phyloP scores from a whole-genome alignment of 108 stramenopile species.

The Pinguiococcus pyrenoidosus region DNA sequence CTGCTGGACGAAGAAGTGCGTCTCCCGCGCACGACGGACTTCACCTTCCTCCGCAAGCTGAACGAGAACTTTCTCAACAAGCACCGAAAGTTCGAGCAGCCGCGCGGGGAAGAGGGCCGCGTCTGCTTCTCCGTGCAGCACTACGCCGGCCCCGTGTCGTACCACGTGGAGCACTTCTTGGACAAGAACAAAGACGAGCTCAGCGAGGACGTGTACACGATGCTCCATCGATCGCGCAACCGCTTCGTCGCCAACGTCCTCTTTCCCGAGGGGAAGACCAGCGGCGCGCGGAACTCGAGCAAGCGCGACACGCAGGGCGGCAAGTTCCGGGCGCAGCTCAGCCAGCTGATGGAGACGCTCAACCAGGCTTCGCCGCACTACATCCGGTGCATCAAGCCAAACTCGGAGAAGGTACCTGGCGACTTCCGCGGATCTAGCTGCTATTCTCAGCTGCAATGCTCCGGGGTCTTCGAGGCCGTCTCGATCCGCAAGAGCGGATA shows the following conservation, averaged over 20 bases:
- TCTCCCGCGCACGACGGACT: slow-evolving; percentile 16
- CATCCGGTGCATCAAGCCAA: slow-evolving; percentile 27
- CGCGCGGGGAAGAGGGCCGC: background rate
- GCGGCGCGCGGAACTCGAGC: background rate
- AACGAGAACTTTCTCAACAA: slow-evolving; percentile 1
- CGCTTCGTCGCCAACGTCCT: slow-evolving; percentile 2
- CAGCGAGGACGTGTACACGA: background rate
- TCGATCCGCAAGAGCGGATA: slow-evolving; percentile 21
- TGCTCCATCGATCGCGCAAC: background rate
- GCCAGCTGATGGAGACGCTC: slow-evolving; percentile 2
- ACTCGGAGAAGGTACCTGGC: slow-evolving; percentile 8
- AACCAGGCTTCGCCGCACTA: slow-evolving; percentile 10
- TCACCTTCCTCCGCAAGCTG: slow-evolving; percentile 13
- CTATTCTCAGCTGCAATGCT: slow-evolving; percentile 13
- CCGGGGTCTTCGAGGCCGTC: slow-evolving; percentile 16
- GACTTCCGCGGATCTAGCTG: background rate
- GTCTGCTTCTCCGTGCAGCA: slow-evolving; percentile 10
- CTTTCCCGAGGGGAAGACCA: background rate
- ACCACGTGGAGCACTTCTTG: slow-evolving; percentile 11
- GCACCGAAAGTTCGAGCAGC: background rate
- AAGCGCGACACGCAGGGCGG: background rate
- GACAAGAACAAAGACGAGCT: slow-evolving; percentile 21
- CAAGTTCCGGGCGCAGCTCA: slow-evolving; percentile 9
- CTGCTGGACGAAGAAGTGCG: slow-evolving; percentile 23
- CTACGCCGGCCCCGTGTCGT: slow-evolving; percentile 21